Evolutionary conservation across 495 filamentous ascomycete genomes (phyloP).

Genomic region (Lophiostoma macrostomum): DNA sequence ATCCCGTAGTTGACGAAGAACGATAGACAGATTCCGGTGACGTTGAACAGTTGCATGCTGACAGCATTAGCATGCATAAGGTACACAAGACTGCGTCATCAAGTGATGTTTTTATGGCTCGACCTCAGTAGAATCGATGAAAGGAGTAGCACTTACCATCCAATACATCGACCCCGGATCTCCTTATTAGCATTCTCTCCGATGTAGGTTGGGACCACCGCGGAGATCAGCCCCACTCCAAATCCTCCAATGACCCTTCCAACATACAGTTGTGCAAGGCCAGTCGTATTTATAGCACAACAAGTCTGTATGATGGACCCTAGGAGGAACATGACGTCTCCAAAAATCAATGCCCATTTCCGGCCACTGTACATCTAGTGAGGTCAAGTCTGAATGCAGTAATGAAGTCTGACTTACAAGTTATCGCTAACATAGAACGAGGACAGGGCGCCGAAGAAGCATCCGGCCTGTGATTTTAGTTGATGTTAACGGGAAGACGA

Average conservation of each 20-base stretch:
- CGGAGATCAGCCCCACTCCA: slow-evolving; percentile 42
- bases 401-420: slow-evolving; percentile 24
- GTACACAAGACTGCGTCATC: no score
- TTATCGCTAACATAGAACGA: slow-evolving; percentile 34
- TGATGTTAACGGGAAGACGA: neutral
- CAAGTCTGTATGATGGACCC: slow-evolving; percentile 39
- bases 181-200: slow-evolving; percentile 44
- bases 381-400: slow-evolving; percentile 6
- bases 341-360: slow-evolving; percentile 32
- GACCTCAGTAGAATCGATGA: no score
- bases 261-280: slow-evolving; percentile 37
- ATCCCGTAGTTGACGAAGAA: slow-evolving; percentile 48
- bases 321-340: slow-evolving; percentile 32
- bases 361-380: slow-evolving; percentile 27
- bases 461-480: slow-evolving; percentile 30
- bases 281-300: slow-evolving; percentile 35
- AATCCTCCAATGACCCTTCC: slow-evolving; percentile 44
- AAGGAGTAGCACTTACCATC: slow-evolving; percentile 34
- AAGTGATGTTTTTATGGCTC: no score
- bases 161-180: slow-evolving; percentile 43
- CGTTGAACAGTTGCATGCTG: slow-evolving; percentile 35
- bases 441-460: slow-evolving; percentile 38
- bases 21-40: slow-evolving; percentile 31
- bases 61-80: neutral
- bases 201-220: slow-evolving; percentile 46